phyloP scores from a whole-genome alignment of 495 filamentous ascomycete genomes.

The Trichoderma asperelloides region DNA sequence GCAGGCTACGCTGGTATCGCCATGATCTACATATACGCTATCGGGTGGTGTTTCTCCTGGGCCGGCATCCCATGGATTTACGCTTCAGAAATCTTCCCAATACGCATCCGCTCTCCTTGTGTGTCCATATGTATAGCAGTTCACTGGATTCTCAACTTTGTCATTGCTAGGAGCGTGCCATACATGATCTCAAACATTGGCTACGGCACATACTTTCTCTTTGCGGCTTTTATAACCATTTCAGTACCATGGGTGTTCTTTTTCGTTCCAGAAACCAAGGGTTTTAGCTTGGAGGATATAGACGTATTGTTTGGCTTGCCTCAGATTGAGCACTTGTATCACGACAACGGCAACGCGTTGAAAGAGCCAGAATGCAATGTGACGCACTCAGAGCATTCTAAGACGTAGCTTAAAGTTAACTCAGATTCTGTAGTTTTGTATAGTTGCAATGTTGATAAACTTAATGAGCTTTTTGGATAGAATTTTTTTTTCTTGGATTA shows the following conservation, averaged over 20 bases:
- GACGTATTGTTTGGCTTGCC: neutral
- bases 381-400: no score
- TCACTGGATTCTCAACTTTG: constrained; percentile 31
- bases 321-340: neutral
- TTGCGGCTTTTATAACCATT: constrained; percentile 20
- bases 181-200: constrained; percentile 38
- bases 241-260: constrained; percentile 15
- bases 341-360: neutral
- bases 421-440: no score
- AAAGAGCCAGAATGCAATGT: no score
- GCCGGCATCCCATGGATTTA: constrained; percentile 54
- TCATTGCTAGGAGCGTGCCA: constrained; percentile 27
- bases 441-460: no score
- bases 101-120: constrained; percentile 26
- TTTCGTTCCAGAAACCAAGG: constrained; percentile 50
- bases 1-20: constrained; percentile 4
- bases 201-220: constrained; percentile 30
- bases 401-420: no score
- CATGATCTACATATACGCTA: constrained; percentile 13
- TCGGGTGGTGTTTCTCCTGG: constrained; percentile 42
- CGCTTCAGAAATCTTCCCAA: constrained; percentile 51
- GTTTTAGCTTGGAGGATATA: constrained; percentile 33
- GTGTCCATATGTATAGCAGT: constrained; percentile 22
- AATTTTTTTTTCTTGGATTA: no score
- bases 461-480: no score